Evolutionary conservation across 78 protist genomes (phyloP).

Genomic region (Chrysochromulina parva): DNA sequence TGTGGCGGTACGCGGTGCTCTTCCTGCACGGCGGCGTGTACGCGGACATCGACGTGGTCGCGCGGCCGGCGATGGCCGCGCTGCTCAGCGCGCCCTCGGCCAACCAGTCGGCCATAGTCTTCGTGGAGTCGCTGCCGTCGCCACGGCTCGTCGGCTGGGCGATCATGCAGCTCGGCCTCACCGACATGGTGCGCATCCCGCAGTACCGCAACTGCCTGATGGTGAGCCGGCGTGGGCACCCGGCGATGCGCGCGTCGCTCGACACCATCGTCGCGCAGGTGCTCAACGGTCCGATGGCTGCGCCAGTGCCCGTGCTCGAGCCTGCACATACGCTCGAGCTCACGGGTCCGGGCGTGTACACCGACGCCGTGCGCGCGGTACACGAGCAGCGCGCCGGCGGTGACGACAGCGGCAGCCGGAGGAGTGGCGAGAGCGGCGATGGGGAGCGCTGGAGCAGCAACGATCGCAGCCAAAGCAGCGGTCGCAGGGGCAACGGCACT

Average conservation of each 20-base stretch:
- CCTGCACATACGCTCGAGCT: not conserved
- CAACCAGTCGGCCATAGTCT: too few relatives aligned
- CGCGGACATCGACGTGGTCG: not conserved
- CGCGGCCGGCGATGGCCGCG: not conserved
- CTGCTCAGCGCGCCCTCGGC: not conserved
- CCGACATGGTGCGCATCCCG: constrained; percentile 5
- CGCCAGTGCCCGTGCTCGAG: not conserved
- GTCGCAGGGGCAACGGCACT: not conserved
- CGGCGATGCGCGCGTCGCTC: not conserved
- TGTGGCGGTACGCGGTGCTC: constrained; percentile 14
- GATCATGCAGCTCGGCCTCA: not conserved
- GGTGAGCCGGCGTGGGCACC: not conserved
- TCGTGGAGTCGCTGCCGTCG: too few relatives aligned
- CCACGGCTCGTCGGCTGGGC: not conserved
- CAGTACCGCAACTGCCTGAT: constrained; percentile 11
- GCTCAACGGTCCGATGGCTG: too few relatives aligned
- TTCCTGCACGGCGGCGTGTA: not conserved
- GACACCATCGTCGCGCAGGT: not conserved
- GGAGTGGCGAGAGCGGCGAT: too few relatives aligned
- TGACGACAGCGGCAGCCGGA: not conserved
- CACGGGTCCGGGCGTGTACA: not conserved
- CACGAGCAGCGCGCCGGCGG: not conserved
- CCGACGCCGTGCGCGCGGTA: not conserved
- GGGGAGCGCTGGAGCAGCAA: too few relatives aligned
- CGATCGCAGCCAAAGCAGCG: not conserved